Evolutionary conservation across 2,329 filamentous ascomycete genomes (phyloP), one percentile per base, ranked within the genome.

Genomic region (Trichocomaceae sp.): DNA sequence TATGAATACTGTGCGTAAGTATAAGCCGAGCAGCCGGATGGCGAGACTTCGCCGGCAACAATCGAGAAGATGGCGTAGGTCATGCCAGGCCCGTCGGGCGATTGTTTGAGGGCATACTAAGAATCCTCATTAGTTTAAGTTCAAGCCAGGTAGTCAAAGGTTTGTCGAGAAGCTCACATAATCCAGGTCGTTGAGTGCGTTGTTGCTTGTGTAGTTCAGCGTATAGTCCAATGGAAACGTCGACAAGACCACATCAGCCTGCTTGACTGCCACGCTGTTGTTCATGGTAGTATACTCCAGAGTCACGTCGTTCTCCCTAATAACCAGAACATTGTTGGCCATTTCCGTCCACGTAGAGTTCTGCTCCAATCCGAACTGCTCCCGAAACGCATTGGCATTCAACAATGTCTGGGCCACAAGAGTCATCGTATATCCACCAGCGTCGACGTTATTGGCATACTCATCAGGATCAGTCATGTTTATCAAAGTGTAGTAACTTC

Each of bases 391-490:
- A 59, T 85, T 86, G 2, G 81, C 82, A 53, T 79, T 74, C 3
- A 74, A 70, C 47, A 87, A 68, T 12, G 81, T 72, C 63, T 81
- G 66, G 61, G 77, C 69, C 50, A 85, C 83, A 31, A 85, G 68
- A 0, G 82, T 77, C 75, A 84, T 84, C 0, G 86, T 88, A 62
- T 80, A 89, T 1, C 82, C 85, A n/a, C 83, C 81, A 33, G 86
- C 85, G 60, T 86, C 79, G 51, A 85, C 73, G 52, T 79, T 73
- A 61, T 87, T 86, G 8, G 85, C 84, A 61, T 85, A 87, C 64
- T 87, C 85, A 59, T 85, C 83, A 1, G 86, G 86, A 68, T 90
- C 86, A 0, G 86, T 89, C 69, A 86, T 84, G 59, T 89, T 86
- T 13, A 71, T 79, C 50, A 80, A 75, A 1, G 73, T 73, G 63